Evolutionary conservation across 1,284 basidiomycete species (phyloP).

Genomic region (Coniophora puteana): DNA sequence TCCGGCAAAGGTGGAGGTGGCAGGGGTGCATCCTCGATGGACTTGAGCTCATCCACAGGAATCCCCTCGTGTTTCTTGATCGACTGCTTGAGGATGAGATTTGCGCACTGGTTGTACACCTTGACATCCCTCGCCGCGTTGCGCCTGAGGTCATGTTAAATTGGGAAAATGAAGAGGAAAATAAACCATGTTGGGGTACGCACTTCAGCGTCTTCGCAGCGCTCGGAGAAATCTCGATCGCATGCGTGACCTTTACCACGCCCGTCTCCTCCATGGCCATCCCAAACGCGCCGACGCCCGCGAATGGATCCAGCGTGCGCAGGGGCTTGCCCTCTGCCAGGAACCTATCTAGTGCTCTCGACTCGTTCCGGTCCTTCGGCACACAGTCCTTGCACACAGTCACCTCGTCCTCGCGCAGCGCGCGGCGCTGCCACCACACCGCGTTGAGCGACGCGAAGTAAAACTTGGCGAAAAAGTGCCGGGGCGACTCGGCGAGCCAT

Average conservation of each 20-base stretch:
- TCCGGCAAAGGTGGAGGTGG: slow-evolving; percentile 44
- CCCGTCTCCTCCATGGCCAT: slow-evolving; percentile 49
- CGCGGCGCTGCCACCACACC: slow-evolving; percentile 32
- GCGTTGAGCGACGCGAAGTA: slow-evolving; percentile 39
- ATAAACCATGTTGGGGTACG: too few species aligned
- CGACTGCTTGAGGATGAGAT: slow-evolving; percentile 51
- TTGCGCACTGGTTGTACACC: slow-evolving; percentile 60
- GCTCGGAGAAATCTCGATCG: slow-evolving; percentile 66
- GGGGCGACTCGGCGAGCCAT: slow-evolving; percentile 50
- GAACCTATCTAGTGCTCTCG: slow-evolving; percentile 29
- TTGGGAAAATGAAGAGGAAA: background rate
- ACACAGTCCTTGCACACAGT: slow-evolving; percentile 45
- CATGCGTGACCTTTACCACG: slow-evolving; percentile 55
- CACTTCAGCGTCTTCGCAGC: slow-evolving; percentile 63
- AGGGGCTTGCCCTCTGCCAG: slow-evolving; percentile 31
- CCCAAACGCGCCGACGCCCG: slow-evolving; percentile 62
- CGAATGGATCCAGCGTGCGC: slow-evolving; percentile 58
- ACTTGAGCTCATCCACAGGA: slow-evolving; percentile 30
- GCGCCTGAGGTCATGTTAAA: slow-evolving; percentile 26
- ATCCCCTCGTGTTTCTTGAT: slow-evolving; percentile 44
- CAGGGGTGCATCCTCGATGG: slow-evolving; percentile 34
- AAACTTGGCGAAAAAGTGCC: slow-evolving; percentile 55
- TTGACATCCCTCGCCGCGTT: slow-evolving; percentile 41
- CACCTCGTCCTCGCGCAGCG: slow-evolving; percentile 32
- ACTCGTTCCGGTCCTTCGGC: slow-evolving; percentile 27